Evolutionary conservation across 257 asterid species (phyloP).

Genomic region (Gardenia jasminoides): DNA sequence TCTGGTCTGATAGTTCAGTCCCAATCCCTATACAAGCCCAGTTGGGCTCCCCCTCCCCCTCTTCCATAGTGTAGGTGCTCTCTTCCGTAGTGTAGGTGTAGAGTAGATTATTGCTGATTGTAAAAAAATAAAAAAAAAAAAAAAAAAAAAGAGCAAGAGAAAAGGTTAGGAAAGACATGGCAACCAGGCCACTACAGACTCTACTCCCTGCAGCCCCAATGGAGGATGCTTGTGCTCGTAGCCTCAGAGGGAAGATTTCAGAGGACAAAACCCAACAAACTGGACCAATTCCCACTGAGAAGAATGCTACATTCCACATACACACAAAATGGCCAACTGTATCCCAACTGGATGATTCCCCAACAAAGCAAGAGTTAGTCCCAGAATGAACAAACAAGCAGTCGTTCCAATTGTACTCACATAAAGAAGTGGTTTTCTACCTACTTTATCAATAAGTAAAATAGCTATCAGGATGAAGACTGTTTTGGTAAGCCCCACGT

Average conservation of each 20-base stretch:
- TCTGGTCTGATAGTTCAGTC: too few species aligned
- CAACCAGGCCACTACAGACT: constrained; percentile 55
- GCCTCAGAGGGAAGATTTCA: constrained; percentile 58
- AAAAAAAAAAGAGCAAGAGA: too few species aligned
- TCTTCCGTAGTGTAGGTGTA: too few species aligned
- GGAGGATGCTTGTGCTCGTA: constrained; percentile 63
- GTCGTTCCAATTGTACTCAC: constrained; percentile 68
- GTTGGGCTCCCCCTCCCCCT: too few species aligned
- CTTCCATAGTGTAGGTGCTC: too few species aligned
- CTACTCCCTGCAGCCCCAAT: constrained; percentile 63
- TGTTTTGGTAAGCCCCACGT: constrained; percentile 63
- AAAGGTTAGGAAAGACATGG: constrained; percentile 62
- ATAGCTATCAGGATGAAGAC: constrained; percentile 49
- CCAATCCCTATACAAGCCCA: too few species aligned
- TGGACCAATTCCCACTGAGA: constrained; percentile 71
- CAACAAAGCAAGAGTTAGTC: constrained; percentile 35
- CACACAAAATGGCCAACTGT: constrained; percentile 37
- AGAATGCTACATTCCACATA: constrained; percentile 70
- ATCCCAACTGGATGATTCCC: constrained; percentile 28
- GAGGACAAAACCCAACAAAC: constrained; percentile 69
- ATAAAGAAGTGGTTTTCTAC: constrained; percentile 57
- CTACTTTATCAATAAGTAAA: constrained; percentile 52
- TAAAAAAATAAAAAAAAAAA: too few species aligned
- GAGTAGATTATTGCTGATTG: too few species aligned
- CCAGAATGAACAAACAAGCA: constrained; percentile 42